Conservation (phyloP, 352 stramenopile genomes). For the Phytophthora ohioensis region DNA sequence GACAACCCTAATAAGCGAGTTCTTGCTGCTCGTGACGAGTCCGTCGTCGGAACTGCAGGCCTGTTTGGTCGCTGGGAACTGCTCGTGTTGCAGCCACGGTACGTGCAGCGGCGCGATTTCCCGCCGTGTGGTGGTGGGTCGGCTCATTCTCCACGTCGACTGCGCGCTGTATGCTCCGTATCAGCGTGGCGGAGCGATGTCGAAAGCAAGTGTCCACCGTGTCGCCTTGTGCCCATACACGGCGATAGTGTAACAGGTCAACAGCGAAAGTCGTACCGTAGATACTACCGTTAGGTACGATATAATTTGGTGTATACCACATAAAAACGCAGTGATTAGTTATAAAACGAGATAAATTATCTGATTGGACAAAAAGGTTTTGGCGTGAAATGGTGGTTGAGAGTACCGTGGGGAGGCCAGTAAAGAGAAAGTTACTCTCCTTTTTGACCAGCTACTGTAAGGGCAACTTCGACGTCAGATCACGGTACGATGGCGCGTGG, state of each 20-base stretch:
- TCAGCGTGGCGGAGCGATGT: constrained; percentile 1
- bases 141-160: constrained; percentile 18
- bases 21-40: constrained; percentile 61
- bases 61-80: constrained; percentile 67
- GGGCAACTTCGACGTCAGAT: constrained; percentile 2
- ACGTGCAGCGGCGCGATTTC: constrained; percentile 53
- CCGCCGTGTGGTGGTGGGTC: constrained; percentile 18
- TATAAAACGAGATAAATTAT: constrained; percentile 1
- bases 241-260: constrained; percentile 8
- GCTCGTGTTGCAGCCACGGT: constrained; percentile 76
- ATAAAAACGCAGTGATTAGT: neutral
- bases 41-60: constrained; percentile 56
- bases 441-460: constrained; percentile 18
- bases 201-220: constrained; percentile 21
- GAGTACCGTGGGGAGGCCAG: constrained; percentile 45
- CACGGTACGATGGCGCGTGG: constrained; percentile 71
- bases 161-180: neutral
- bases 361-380: constrained; percentile 25
- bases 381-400: constrained; percentile 12
- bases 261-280: constrained; percentile 16
- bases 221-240: constrained; percentile 37
- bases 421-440: constrained; percentile 57
- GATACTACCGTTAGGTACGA: constrained; percentile 5
- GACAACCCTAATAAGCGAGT: constrained; percentile 55
- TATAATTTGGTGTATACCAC: constrained; percentile 7